Conservation (phyloP, 1,139 yeast genomes). For the Debaryomycetaceae sp. region DNA sequence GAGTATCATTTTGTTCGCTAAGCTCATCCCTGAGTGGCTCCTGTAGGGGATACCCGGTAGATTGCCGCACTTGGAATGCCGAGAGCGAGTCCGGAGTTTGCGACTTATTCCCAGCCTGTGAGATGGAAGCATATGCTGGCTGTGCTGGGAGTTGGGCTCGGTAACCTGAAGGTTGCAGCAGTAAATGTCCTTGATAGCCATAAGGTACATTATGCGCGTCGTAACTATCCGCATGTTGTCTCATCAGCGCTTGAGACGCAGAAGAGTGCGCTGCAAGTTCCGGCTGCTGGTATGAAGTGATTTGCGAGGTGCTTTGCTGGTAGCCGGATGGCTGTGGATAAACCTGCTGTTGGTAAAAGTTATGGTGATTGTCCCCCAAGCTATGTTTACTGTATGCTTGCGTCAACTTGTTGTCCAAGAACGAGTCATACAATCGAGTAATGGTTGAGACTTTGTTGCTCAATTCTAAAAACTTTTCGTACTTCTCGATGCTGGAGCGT, state of each 20-base stretch:
- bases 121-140: too few relatives aligned
- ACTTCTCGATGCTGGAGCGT: slow-evolving; percentile 57
- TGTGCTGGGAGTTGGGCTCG: too few relatives aligned
- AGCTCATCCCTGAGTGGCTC: neutral
- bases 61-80: slow-evolving; percentile 1
- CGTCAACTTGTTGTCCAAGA: slow-evolving; percentile 64
- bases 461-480: slow-evolving; percentile 70
- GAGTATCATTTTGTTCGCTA: too few relatives aligned
- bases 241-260: too few relatives aligned
- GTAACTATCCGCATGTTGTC: too few relatives aligned
- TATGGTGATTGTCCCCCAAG: too few relatives aligned
- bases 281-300: too few relatives aligned
- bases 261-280: too few relatives aligned
- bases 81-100: slow-evolving; percentile 1
- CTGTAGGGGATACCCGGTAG: slow-evolving; percentile 1
- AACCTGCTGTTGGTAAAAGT: slow-evolving; percentile 2
- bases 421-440: slow-evolving; percentile 70
- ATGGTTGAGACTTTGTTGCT: slow-evolving; percentile 81
- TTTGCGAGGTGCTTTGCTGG: too few relatives aligned
- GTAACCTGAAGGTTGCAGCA: too few relatives aligned
- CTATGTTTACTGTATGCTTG: slow-evolving; percentile 41
- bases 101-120: slow-evolving; percentile 1
- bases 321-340: neutral
- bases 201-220: too few relatives aligned
- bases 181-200: too few relatives aligned